Evolutionary conservation across 805 yeast genomes (phyloP).

Genomic region (Ogataea haglerorum): DNA sequence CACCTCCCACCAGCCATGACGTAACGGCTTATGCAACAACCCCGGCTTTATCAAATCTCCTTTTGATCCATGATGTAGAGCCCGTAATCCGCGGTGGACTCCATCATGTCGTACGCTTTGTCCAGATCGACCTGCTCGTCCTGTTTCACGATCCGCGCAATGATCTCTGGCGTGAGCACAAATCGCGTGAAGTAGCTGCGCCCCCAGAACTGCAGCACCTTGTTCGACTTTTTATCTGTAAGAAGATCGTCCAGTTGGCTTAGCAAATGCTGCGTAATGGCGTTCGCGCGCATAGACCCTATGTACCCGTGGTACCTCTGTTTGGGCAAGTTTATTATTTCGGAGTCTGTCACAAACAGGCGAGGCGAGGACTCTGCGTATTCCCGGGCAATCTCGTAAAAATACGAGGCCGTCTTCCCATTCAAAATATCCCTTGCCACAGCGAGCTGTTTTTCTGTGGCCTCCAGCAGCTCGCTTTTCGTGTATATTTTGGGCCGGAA

Average conservation of each 20-base stretch:
- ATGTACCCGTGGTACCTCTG: constrained; percentile 55
- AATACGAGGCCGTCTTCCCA: constrained; percentile 45
- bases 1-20: constrained; percentile 1
- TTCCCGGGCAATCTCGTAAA: constrained; percentile 47
- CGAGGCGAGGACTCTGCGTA: constrained; percentile 38
- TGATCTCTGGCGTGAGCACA: constrained; percentile 62
- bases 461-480: constrained; percentile 8
- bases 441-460: constrained; percentile 5
- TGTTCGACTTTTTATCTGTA: constrained; percentile 32
- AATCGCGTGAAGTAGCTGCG: constrained; percentile 50
- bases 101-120: constrained; percentile 46
- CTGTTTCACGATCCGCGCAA: constrained; percentile 46
- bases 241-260: constrained; percentile 33
- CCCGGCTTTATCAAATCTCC: constrained; percentile 2
- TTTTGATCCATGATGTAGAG: constrained; percentile 32
- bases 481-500: constrained; percentile 16
- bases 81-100: constrained; percentile 40
- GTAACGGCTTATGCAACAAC: neutral
- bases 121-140: constrained; percentile 40
- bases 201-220: constrained; percentile 61
- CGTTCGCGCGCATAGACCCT: constrained; percentile 56
- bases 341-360: constrained; percentile 43
- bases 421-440: constrained; percentile 26
- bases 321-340: constrained; percentile 46
- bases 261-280: constrained; percentile 44